A percentile compares a stretch with the other conserved stretches of the same genome.
phyloP scores from a whole-genome alignment of 2,329 filamentous ascomycete genomes.

The Pyrenophora tritici-repentis region DNA sequence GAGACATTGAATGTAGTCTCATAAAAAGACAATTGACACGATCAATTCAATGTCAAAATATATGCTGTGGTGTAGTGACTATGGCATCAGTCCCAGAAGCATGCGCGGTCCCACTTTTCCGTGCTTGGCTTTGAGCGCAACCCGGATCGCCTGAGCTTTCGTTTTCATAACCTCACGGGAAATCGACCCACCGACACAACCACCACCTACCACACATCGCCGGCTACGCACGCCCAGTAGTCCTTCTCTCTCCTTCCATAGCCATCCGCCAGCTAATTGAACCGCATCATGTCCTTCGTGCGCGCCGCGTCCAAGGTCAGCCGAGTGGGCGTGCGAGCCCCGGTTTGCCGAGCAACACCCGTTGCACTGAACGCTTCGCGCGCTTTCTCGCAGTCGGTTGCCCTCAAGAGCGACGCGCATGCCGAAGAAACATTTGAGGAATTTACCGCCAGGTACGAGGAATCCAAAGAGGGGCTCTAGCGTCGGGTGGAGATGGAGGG shows the following conservation, averaged over 20 bases:
- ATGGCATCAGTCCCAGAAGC: slow-evolving; percentile 19
- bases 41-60: too few relatives aligned
- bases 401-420: slow-evolving; percentile 60
- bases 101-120: slow-evolving; percentile 22
- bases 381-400: slow-evolving; percentile 58
- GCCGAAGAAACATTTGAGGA: slow-evolving; percentile 98
- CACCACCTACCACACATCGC: slow-evolving; percentile 27
- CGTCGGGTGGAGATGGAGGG: slow-evolving; percentile 17
- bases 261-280: slow-evolving; percentile 35
- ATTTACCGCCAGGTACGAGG: slow-evolving; percentile 88
- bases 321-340: slow-evolving; percentile 41
- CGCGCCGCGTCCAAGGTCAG: slow-evolving; percentile 45
- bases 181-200: slow-evolving; percentile 32
- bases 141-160: slow-evolving; percentile 30
- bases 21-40: too few relatives aligned
- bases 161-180: slow-evolving; percentile 31
- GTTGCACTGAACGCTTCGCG: slow-evolving; percentile 42
- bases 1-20: too few relatives aligned
- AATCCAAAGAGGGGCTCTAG: slow-evolving; percentile 25
- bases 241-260: slow-evolving; percentile 20
- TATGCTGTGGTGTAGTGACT: neutral
- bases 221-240: slow-evolving; percentile 29
- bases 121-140: slow-evolving; percentile 27
- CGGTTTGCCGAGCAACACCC: slow-evolving; percentile 42
- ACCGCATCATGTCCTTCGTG: slow-evolving; percentile 45